phyloP scores from a whole-genome alignment of 2,329 filamentous ascomycete genomes.

The Elsinoe australis region DNA sequence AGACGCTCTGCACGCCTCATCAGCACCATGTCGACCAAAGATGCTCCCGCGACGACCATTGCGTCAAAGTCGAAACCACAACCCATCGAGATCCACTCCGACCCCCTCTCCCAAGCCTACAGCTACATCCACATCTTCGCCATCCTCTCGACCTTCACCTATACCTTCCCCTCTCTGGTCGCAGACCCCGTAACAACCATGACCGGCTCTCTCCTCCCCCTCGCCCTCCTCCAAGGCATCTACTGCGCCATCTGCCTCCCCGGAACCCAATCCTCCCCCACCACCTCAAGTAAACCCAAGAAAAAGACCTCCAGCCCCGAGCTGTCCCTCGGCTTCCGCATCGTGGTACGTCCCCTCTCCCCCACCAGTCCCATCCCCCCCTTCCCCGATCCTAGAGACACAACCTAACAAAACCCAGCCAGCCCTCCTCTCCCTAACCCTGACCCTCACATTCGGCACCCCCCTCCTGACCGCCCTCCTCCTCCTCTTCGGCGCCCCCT shows the following conservation, averaged over 20 bases:
- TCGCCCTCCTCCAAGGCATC: slow-evolving; percentile 55
- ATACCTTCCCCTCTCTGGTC: slow-evolving; percentile 61
- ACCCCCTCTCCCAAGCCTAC: slow-evolving; percentile 35
- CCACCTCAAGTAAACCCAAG: slow-evolving; percentile 39
- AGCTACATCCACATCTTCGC: slow-evolving; percentile 61
- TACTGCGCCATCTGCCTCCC: slow-evolving; percentile 55
- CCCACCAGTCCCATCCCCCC: neutral
- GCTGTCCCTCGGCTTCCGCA: slow-evolving; percentile 33
- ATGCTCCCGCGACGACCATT: slow-evolving; percentile 5
- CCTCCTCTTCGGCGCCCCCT: slow-evolving; percentile 84
- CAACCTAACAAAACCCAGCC: slow-evolving; percentile 44
- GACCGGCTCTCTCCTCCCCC: slow-evolving; percentile 51
- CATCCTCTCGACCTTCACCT: slow-evolving; percentile 55
- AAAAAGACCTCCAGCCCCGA: slow-evolving; percentile 30
- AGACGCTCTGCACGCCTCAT: neutral
- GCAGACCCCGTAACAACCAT: slow-evolving; percentile 61
- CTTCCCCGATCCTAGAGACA: neutral
- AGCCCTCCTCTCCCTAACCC: slow-evolving; percentile 59
- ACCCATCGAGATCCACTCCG: slow-evolving; percentile 28
- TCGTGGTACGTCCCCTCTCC: slow-evolving; percentile 35
- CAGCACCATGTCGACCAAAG: slow-evolving; percentile 11
- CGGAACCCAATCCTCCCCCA: slow-evolving; percentile 34
- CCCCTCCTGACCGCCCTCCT: slow-evolving; percentile 55
- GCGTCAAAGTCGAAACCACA: slow-evolving; percentile 19
- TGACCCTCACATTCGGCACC: slow-evolving; percentile 48